These are phyloP conservation scores for Tricladium varicosporioides DNA, from an alignment of 2,329 filamentous ascomycete genomes.

Conservation along the genomic window DNA sequence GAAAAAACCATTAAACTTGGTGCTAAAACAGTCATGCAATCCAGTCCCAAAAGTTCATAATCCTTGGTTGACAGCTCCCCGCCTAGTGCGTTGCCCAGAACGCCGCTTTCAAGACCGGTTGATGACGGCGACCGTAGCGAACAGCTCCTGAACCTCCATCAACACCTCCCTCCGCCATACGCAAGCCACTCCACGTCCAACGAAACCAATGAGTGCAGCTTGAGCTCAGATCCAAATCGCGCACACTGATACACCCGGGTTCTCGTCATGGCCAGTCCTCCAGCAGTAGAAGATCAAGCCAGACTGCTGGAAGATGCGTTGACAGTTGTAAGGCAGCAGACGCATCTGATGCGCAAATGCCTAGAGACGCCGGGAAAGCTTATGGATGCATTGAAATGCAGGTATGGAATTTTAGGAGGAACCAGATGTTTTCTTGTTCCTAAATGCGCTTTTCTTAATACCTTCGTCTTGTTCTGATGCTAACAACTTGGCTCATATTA, in stretches of 20 bases:
- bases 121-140: conserved; percentile 22
- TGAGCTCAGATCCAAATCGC: conserved; percentile 26
- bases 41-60: too few relatives aligned
- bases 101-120: conserved; percentile 10
- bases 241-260: conserved; percentile 21
- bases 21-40: too few relatives aligned
- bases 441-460: conserved; percentile 10
- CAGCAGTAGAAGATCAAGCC: conserved; percentile 75
- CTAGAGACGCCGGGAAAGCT: conserved; percentile 96
- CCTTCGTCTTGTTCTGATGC: conserved; percentile 22
- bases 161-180: conserved; percentile 10
- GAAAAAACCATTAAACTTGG: too few relatives aligned
- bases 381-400: conserved; percentile 99
- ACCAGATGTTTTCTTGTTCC: conserved; percentile 2
- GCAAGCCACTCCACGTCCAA: conserved; percentile 10
- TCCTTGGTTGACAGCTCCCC: too few relatives aligned
- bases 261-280: conserved; percentile 50
- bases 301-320: conserved; percentile 96
- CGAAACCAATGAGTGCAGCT: conserved; percentile 26
- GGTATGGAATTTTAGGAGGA: conserved; percentile 56
- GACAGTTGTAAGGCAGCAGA: conserved; percentile 95
- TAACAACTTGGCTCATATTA: conserved; percentile 41
- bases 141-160: conserved; percentile 7
- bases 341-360: conserved; percentile 94
- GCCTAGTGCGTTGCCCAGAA: background rate